Base-by-base conservation (phyloP, 345 rosid species). In the Boechera retrofracta region DNA sequence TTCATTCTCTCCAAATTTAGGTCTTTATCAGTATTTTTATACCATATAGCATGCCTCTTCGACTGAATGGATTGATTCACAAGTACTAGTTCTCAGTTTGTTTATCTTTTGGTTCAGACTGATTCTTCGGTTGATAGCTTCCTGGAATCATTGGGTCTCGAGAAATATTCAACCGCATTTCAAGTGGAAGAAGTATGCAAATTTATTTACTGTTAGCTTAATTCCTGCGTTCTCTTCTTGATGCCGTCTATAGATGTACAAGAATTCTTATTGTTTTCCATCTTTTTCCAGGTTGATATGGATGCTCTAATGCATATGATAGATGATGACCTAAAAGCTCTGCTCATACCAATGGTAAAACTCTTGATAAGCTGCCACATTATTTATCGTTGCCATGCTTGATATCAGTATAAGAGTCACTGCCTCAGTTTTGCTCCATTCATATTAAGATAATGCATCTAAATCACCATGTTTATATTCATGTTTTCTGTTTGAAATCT, bases 281-380 rank as follows among this genome's bases (percentile, higher is more conserved):
- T 70, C 59, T 58, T 83, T 32, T 39, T 77, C 52, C 83, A 95
- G 98, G 97, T 95, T 78, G 99, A 95, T 80, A 95, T 95, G 99
- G 79, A 91, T 28, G 94, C 99, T 62, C 94, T 95, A 57, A 64
- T 85, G 26, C 99, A 95, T 86, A 95, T 95, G 99, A 87, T 82
- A 70, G 99, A 95, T 81, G 96, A 86, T 55, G 99, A 95, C 79
- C 94, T 92, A 73, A 95, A 91, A 82, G 97, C 91, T 81, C 24
- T 95, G 79, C 90, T 97, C 70, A 89, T 95, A 79, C 99, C 98
- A 45, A 89, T 95, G 99, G 99, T 95, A 87, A 79, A 15, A 45
- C 60, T 18, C 39, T 42, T 52, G 58, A 33, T 42, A 35, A 55
- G 38, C 12, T 69, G 32, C 26, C 56, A 38, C 12, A 55, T 2